Conservation (phyloP, 495 filamentous ascomycete genomes). For the Penicillium maclennaniae region DNA sequence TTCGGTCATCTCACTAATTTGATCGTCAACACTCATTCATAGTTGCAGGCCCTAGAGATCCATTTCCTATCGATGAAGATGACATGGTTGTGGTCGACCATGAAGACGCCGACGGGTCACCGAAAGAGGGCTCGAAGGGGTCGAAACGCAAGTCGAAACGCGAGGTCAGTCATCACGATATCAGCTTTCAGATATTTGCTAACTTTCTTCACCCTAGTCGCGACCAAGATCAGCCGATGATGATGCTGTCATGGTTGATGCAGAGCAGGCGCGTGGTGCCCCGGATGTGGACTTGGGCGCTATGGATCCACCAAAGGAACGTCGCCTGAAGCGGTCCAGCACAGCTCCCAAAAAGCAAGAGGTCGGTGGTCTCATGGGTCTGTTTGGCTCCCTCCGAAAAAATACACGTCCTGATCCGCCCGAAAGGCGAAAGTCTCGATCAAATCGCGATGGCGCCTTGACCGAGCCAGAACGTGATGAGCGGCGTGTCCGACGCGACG, state of each 20-base stretch:
- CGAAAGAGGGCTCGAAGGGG: slow-evolving; percentile 32
- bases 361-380: slow-evolving; percentile 44
- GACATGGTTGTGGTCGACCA: slow-evolving; percentile 56
- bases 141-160: slow-evolving; percentile 37
- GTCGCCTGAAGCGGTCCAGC: slow-evolving; percentile 40
- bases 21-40: slow-evolving; percentile 4
- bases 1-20: background rate
- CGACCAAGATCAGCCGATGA: slow-evolving; percentile 34
- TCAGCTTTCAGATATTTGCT: background rate
- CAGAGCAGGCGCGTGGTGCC: slow-evolving; percentile 32
- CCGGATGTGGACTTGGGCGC: slow-evolving; percentile 57
- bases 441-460: slow-evolving; percentile 33
- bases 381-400: slow-evolving; percentile 45
- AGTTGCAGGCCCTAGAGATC: slow-evolving; percentile 46
- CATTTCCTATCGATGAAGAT: slow-evolving; percentile 56
- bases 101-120: slow-evolving; percentile 43
- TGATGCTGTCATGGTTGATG: slow-evolving; percentile 47
- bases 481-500: slow-evolving; percentile 40
- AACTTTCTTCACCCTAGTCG: slow-evolving; percentile 17
- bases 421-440: slow-evolving; percentile 40
- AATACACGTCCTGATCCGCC: slow-evolving; percentile 34
- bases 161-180: slow-evolving; percentile 25
- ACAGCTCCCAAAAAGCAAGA: slow-evolving; percentile 46
- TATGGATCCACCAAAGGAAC: slow-evolving; percentile 72
- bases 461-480: slow-evolving; percentile 45